Evolutionary conservation across 2,329 filamentous ascomycete genomes (phyloP).

Genomic region (Aspergillus brasiliensis): DNA sequence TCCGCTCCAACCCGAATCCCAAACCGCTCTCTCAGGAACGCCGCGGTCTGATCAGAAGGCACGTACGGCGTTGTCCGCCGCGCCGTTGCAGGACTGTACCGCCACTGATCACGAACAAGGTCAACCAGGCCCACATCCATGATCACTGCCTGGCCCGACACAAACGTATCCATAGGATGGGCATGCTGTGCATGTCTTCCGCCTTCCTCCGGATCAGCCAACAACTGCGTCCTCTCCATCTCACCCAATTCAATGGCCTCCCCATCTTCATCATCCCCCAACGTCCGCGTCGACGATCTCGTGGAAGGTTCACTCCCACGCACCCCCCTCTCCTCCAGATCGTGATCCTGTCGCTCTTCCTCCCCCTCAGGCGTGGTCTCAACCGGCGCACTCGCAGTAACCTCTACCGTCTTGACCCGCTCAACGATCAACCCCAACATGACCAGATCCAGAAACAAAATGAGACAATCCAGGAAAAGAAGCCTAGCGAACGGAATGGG

Average conservation of each 20-base stretch:
- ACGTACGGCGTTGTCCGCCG: constrained; percentile 28
- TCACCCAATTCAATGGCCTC: constrained; percentile 47
- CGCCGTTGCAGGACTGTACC: constrained; percentile 27
- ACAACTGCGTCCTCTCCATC: constrained; percentile 33
- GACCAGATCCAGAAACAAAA: constrained; percentile 58
- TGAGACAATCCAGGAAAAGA: constrained; percentile 55
- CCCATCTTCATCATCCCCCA: neutral
- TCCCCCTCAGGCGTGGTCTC: constrained; percentile 10
- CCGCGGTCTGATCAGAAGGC: constrained; percentile 38
- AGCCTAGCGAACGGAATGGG: constrained; percentile 58
- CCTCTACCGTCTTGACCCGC: constrained; percentile 49
- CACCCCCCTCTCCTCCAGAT: constrained; percentile 61
- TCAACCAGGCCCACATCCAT: constrained; percentile 39
- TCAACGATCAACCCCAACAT: constrained; percentile 59
- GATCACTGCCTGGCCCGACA: constrained; percentile 41
- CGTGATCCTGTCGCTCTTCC: constrained; percentile 52
- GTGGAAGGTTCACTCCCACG: constrained; percentile 43
- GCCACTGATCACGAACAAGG: constrained; percentile 45
- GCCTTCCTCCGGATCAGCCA: constrained; percentile 37
- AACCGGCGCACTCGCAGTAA: constrained; percentile 10
- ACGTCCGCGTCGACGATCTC: constrained; percentile 29
- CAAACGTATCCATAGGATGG: constrained; percentile 43
- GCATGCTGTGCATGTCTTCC: constrained; percentile 22
- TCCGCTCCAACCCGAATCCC: constrained; percentile 40
- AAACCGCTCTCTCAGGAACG: constrained; percentile 41